These are phyloP conservation scores for Huntiella abstrusa DNA, from an alignment of 2,329 filamentous ascomycete genomes.

Conservation along the genomic window DNA sequence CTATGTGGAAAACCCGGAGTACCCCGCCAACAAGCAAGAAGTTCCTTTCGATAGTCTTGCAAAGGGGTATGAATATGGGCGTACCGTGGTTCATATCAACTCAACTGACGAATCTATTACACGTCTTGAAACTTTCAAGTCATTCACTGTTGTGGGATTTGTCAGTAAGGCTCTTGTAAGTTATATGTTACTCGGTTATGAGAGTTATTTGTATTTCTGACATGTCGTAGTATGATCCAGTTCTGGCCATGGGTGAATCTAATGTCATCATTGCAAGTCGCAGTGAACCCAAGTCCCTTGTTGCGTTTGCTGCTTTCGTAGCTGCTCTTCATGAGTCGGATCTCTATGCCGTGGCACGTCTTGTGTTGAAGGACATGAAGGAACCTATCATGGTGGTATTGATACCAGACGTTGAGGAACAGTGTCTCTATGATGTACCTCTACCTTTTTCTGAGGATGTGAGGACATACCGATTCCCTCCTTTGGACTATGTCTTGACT, in stretches of 20 bases:
- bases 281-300: constrained; percentile 59
- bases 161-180: constrained; percentile 50
- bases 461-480: constrained; percentile 76
- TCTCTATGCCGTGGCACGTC: constrained; percentile 66
- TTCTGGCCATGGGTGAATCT: constrained; percentile 66
- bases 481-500: constrained; percentile 71
- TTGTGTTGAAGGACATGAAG: constrained; percentile 70
- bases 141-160: constrained; percentile 74
- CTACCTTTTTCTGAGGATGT: constrained; percentile 88
- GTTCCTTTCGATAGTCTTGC: constrained; percentile 67
- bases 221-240: constrained; percentile 51
- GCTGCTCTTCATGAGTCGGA: constrained; percentile 73
- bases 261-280: constrained; percentile 61
- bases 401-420: constrained; percentile 60
- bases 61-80: constrained; percentile 88
- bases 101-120: constrained; percentile 75
- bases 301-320: constrained; percentile 77
- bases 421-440: constrained; percentile 77
- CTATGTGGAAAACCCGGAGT: constrained; percentile 54
- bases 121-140: constrained; percentile 58
- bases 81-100: constrained; percentile 77
- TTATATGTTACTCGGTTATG: constrained; percentile 6
- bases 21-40: constrained; percentile 61
- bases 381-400: constrained; percentile 61
- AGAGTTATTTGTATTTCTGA: constrained; percentile 1